Conservation (phyloP, 371 early-diverging fungal genomes). For the Circinella minor region DNA sequence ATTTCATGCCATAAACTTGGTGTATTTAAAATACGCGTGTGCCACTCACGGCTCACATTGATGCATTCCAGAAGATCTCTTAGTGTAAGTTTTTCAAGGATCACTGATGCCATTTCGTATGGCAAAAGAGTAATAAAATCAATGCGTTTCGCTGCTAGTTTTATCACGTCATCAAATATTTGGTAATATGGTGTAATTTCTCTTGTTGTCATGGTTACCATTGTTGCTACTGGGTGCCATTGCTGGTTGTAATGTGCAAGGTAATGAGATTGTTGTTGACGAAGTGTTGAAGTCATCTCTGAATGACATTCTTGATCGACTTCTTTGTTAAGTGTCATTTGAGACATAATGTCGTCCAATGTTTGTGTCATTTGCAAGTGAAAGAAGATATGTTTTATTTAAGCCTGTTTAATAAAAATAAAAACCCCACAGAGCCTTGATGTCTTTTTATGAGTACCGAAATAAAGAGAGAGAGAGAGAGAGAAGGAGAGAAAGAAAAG, state of each 20-base stretch:
- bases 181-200: too few relatives aligned
- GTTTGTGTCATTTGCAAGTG: neutral
- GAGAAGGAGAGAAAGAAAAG: too few relatives aligned
- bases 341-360: neutral
- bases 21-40: neutral
- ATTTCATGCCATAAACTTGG: conserved; percentile 7
- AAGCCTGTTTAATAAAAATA: neutral
- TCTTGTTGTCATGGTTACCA: neutral
- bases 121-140: neutral
- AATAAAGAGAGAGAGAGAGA: too few relatives aligned
- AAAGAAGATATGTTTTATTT: neutral
- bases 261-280: neutral
- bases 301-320: neutral
- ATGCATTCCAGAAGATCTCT: neutral
- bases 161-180: too few relatives aligned
- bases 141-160: neutral
- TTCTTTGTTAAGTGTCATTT: neutral
- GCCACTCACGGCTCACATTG: neutral
- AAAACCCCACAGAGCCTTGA: too few relatives aligned
- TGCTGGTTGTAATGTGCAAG: neutral
- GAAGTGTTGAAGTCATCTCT: neutral
- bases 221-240: neutral
- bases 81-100: neutral
- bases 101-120: neutral
- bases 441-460: too few relatives aligned